Evolutionary conservation across 106 monocot genomes (phyloP), one percentile per base, ranked within the genome.

Genomic region (Dendrobium huoshanense): DNA sequence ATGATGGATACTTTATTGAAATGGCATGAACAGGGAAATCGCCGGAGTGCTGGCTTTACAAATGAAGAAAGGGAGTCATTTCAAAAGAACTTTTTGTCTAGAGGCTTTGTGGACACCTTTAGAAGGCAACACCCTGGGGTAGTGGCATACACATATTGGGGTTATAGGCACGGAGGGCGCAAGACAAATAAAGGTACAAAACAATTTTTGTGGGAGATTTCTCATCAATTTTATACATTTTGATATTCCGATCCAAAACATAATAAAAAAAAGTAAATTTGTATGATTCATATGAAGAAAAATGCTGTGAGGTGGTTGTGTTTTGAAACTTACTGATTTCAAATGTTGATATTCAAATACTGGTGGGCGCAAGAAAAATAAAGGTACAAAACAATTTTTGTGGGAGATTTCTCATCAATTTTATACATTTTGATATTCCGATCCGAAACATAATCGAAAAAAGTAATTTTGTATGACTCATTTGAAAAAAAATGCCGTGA

Each of bases 41-140:
- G 86, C 41, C 87, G 92, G 83, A 94, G 87, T 89, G 96, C 96
- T 81, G 96, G 94, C 48, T 96, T 94, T 81, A 94, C 94, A 51
- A 77, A 83, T 78, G 94, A 96, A 84, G 96, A 94, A 85, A 87
- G 96, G 73, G 72, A 92, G 81, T 96, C 96, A 54, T 96, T 96
- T 65, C 86, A 85, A 44, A 82, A 72, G 61, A 92, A 90, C 75
- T 96, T 92, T 73, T 82, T 96, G 42, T 88, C 90, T 5, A 87
- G 77, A 77, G 96, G 96, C 2, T 94, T 96, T 81, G 90, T 96
- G 25, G 96, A 96, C 86, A 94, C 96, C 56, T 94, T 92, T 82
- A 87, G 96, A 77, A 88, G 82, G 55, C 96, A 94, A 67, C 94
- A 96, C 80, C 94, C 96, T 77, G 79, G 73, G 27, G 90, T 79